Conservation (phyloP, 2,329 filamentous ascomycete species). For the Pseudogymnoascus sp. region DNA sequence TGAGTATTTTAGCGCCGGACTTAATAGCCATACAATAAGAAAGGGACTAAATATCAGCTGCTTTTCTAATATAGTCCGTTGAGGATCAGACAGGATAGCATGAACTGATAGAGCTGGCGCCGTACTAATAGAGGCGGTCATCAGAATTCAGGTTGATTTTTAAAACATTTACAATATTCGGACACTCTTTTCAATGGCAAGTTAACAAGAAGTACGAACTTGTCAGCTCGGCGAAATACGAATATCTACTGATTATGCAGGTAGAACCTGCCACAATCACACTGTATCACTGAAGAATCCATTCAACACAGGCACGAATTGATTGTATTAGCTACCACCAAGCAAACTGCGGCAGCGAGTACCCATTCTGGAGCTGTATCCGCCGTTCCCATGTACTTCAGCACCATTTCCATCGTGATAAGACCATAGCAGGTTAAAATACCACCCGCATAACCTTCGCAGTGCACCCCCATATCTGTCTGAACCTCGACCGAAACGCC, state of each 20-base stretch:
- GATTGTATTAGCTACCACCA: not conserved
- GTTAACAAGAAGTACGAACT: not conserved
- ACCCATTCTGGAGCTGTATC: not conserved
- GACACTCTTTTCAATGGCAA: not conserved
- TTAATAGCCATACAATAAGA: not conserved
- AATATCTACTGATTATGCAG: not conserved
- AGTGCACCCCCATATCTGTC: not conserved
- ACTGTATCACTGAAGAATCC: not conserved
- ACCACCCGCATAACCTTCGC: not conserved
- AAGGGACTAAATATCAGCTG: too few relatives aligned
- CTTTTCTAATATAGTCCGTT: too few relatives aligned
- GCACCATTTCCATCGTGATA: not conserved
- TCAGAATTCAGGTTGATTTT: not conserved
- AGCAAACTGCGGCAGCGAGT: not conserved
- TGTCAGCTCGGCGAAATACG: not conserved
- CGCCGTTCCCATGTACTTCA: not conserved
- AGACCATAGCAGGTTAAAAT: not conserved
- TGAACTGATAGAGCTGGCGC: too few relatives aligned
- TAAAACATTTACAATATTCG: not conserved
- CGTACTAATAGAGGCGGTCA: too few relatives aligned
- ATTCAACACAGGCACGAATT: not conserved
- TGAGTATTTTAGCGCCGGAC: not conserved
- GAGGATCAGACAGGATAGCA: too few relatives aligned
- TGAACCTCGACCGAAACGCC: not conserved
- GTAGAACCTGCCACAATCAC: not conserved